Evolutionary conservation across 208 protist genomes (phyloP), one percentile per base, ranked within the genome.

Genomic region (Trypanosoma cruzi): DNA sequence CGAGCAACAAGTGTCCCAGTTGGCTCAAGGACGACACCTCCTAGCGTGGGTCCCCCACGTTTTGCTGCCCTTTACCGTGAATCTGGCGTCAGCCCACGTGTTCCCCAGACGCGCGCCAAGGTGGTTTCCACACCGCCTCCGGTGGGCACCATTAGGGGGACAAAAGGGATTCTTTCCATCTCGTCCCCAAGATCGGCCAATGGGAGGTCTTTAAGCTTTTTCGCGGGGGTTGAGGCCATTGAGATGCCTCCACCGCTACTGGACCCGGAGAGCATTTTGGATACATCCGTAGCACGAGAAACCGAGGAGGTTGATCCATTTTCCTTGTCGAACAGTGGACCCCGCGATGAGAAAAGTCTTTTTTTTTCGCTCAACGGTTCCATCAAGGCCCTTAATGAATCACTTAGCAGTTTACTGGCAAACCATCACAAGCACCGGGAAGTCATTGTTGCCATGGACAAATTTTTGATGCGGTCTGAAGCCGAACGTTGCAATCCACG

Each of bases 381-480:
- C 4, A 66, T 85, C 13, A 79, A 82, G 22, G 67, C 72, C 20
- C 71, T 95, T 24, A 77, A 77, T 16, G 79, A 73, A 42, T 71
- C 80, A 16, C 54, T 95, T 31, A 77, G 71, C 5, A 58, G 14
- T 16, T 46, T 95, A 40, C 58, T 92, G n/a, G 42, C 61, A 28
- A 70, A 80, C 48, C 62, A 66, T 2, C 66, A 68, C 22, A 49
- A 85, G 31, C 90, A 85, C 63, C 64, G 63, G 8, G 82, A 92
- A 48, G 63, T 68, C 10, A 82, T 95, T 71, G 70, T 78, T 36
- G 76, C 81, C 37, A 79, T 91, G 28, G 40, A 76, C 1, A 63
- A 73, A 5, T 93, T 95, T 77, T 79, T 82, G 29, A 26, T 68
- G 2, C 72, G 75, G 28, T 62, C 73, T 14, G 83, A 91, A 46